Conservation (phyloP, 495 filamentous ascomycete genomes). For the Umbilicaria muhlenbergii region DNA sequence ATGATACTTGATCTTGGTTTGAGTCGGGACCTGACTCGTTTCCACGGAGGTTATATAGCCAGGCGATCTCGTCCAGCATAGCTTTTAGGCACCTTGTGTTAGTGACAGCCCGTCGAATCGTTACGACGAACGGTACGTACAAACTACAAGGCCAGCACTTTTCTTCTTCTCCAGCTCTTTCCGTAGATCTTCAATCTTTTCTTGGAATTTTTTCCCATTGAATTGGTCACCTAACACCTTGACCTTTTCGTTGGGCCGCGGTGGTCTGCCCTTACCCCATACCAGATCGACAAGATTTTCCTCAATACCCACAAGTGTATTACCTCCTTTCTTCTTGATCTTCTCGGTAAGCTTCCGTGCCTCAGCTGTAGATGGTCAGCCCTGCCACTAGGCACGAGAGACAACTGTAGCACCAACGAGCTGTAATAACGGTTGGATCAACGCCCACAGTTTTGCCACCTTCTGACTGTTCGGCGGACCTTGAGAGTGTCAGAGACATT, state of each 20-base stretch:
- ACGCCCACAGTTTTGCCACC: constrained; percentile 81
- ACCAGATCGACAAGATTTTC: constrained; percentile 78
- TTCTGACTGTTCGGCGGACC: constrained; percentile 65
- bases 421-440: constrained; percentile 78
- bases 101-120: not conserved
- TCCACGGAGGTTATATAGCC: constrained; percentile 93
- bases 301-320: constrained; percentile 51
- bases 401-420: constrained; percentile 21
- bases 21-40: constrained; percentile 50
- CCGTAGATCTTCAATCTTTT: constrained; percentile 74
- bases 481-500: constrained; percentile 18
- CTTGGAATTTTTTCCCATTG: constrained; percentile 65
- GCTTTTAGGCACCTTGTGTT: constrained; percentile 18
- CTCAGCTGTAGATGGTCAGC: constrained; percentile 31
- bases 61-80: constrained; percentile 95
- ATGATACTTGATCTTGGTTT: not conserved
- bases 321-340: constrained; percentile 75
- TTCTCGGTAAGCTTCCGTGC: constrained; percentile 78
- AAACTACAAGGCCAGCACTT: constrained; percentile 73
- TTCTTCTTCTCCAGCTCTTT: constrained; percentile 91
- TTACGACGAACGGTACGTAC: constrained; percentile 21
- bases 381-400: not conserved
- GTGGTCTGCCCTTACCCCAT: constrained; percentile 63
- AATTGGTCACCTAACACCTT: constrained; percentile 55
- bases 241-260: constrained; percentile 60